Evolutionary conservation across 768 basidiomycete species (phyloP), one percentile per base, ranked within the genome.

Genomic region (Auriculariales sp.): DNA sequence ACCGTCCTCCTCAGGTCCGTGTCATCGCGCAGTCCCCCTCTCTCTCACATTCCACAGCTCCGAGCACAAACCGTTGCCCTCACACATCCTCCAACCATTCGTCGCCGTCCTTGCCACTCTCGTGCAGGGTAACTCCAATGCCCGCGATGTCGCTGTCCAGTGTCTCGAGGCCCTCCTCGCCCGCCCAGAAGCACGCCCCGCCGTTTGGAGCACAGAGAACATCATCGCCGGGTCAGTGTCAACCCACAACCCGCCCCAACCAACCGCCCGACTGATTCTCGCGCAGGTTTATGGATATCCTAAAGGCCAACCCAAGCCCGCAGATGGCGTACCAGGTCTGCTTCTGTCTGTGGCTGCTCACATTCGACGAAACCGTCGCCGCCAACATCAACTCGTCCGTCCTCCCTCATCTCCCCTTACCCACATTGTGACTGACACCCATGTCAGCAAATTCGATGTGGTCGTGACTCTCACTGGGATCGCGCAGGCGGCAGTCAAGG

Each of bases 251-350:
- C n/a, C n/a, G n/a, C 42, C 49, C 44, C 52, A 12, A 25, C 34
- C 12, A 45, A 17, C 50, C 36, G 35, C n/a, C 39, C 7, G 35
- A 47, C 46, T 24, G 19, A 48, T 22, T 15, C 31, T 29, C 28
- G 19, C 19, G 17, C 57, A 94, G 91, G 19, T 70, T 95, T 39
- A 75, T 92, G 4, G 86, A 92, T 28, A 83, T 88, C 24, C 69
- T 97, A 50, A 82, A 81, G 58, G 71, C 79, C 48, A 85, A 79
- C 54, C 81, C 87, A 14, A 78, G 81, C 19, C 88, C 93, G 17
- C 95, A 99, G 66, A 88, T 94, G 80, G 84, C 78, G 67, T 99
- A 98, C 62, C 92, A 95, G 71, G 80, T 92, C 35, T 78, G 79
- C 24, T 87, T 90, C 62, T 94, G 89, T 62, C 69, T 97, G 53